A percentile compares a stretch with the other conserved stretches of the same genome.
phyloP scores from a whole-genome alignment of 2,329 filamentous ascomycete species.

The Paracamarosporium sp. region DNA sequence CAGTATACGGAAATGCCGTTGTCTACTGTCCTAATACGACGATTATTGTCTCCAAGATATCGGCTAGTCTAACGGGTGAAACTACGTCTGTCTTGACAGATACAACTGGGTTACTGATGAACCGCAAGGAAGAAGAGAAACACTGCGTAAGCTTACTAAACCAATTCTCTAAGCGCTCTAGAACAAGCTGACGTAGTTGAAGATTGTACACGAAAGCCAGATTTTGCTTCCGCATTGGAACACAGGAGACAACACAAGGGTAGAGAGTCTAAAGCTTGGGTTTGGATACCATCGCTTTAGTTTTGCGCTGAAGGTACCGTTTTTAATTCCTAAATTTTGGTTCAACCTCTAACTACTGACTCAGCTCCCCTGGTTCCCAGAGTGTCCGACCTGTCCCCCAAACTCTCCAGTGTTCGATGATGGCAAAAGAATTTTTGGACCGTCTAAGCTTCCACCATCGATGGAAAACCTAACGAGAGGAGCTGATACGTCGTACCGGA shows the following conservation, averaged over 20 bases:
- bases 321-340: background rate
- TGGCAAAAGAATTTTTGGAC: background rate
- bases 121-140: constrained; percentile 11
- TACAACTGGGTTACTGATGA: constrained; percentile 12
- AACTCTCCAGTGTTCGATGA: constrained; percentile 8
- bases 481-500: constrained; percentile 13
- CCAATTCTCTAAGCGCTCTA: background rate
- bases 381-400: constrained; percentile 16
- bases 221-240: constrained; percentile 7
- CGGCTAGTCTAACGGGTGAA: constrained; percentile 13
- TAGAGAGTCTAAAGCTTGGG: background rate
- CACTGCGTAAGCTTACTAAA: constrained; percentile 3
- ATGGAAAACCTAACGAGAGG: constrained; percentile 13
- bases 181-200: background rate
- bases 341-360: background rate
- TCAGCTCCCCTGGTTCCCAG: constrained; percentile 13
- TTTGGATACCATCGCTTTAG: constrained; percentile 20
- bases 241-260: background rate
- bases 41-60: constrained; percentile 16
- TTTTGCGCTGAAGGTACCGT: constrained; percentile 10
- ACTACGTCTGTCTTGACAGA: constrained; percentile 10
- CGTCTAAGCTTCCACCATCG: constrained; percentile 15
- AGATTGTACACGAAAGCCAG: constrained; percentile 12
- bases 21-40: constrained; percentile 12
- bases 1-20: constrained; percentile 9